These are phyloP conservation scores for Xylaria sp. DNA, from an alignment of 2,329 filamentous ascomycete species.

Conservation along the genomic window DNA sequence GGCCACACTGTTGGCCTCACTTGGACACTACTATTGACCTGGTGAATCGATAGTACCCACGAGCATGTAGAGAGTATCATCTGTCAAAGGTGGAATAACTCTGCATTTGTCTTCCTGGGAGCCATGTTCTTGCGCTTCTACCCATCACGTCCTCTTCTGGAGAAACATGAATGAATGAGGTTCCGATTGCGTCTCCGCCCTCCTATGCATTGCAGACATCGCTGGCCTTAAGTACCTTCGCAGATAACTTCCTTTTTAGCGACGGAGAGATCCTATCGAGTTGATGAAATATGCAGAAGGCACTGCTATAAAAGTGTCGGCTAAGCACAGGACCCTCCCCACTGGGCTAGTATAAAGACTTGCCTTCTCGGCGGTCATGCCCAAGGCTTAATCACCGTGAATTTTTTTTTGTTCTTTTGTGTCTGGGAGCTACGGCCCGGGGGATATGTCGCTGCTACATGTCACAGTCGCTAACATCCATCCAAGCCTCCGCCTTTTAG, in stretches of 20 bases:
- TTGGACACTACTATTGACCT: slow-evolving; percentile 8
- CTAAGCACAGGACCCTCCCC: slow-evolving; percentile 53
- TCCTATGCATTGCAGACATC: slow-evolving; percentile 48
- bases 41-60: slow-evolving; percentile 11
- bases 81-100: slow-evolving; percentile 42
- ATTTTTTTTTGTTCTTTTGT: slow-evolving; percentile 34
- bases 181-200: slow-evolving; percentile 54
- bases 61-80: slow-evolving; percentile 30
- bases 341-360: slow-evolving; percentile 40
- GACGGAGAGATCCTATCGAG: slow-evolving; percentile 52
- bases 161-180: slow-evolving; percentile 52
- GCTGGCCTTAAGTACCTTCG: slow-evolving; percentile 41
- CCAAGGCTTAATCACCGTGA: slow-evolving; percentile 41
- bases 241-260: slow-evolving; percentile 31
- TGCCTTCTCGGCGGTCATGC: slow-evolving; percentile 50
- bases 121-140: slow-evolving; percentile 56
- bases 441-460: slow-evolving; percentile 40
- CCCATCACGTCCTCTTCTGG: slow-evolving; percentile 53
- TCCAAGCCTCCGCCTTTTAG: slow-evolving; percentile 37
- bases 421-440: slow-evolving; percentile 41
- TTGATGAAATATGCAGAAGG: slow-evolving; percentile 43
- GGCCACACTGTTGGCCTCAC: slow-evolving; percentile 3
- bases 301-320: slow-evolving; percentile 47
- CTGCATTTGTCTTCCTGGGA: slow-evolving; percentile 53
- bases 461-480: slow-evolving; percentile 31